Evolutionary conservation across 306 rosid species (phyloP).

Genomic region (Sindora glabra): DNA sequence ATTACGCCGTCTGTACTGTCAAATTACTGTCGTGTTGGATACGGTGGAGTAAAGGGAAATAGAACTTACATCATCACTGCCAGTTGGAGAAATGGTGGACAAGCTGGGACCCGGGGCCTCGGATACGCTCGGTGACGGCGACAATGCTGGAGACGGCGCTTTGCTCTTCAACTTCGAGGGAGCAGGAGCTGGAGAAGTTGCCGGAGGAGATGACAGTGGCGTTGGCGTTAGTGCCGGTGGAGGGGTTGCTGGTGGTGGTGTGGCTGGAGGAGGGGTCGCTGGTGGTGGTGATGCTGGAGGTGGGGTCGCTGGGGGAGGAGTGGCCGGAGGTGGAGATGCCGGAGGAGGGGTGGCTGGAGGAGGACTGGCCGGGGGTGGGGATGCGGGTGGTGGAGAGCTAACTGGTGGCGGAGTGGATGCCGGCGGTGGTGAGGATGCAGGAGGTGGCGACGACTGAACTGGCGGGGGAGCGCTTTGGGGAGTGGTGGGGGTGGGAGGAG

Average conservation of each 20-base stretch:
- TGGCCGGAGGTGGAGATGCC: not conserved
- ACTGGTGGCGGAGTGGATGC: slow-evolving; percentile 21
- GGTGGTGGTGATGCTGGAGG: slow-evolving; percentile 39
- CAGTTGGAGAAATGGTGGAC: slow-evolving; percentile 38
- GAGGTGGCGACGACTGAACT: slow-evolving; percentile 23
- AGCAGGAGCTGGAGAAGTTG: slow-evolving; percentile 49
- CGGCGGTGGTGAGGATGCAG: slow-evolving; percentile 34
- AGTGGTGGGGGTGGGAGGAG: slow-evolving; percentile 18
- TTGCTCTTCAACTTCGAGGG: slow-evolving; percentile 16
- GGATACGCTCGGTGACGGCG: slow-evolving; percentile 23
- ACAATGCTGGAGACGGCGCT: slow-evolving; percentile 29
- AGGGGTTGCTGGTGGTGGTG: slow-evolving; percentile 42
- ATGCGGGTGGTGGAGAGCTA: not conserved
- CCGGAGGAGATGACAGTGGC: slow-evolving; percentile 39
- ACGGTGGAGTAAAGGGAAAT: not conserved
- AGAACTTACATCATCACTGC: slow-evolving; percentile 35
- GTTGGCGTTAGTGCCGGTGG: slow-evolving; percentile 54
- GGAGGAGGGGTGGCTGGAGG: slow-evolving; percentile 34
- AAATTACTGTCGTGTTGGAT: no score
- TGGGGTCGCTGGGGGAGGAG: slow-evolving; percentile 36
- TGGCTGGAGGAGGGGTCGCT: not conserved
- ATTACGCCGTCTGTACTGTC: not conserved
- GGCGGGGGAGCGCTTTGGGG: slow-evolving; percentile 31
- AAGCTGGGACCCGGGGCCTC: slow-evolving; percentile 63
- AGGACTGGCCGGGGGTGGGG: not conserved